Percentiles rank a stretch among this genome's conserved stretches.
Evolutionary conservation across 495 filamentous ascomycete species (phyloP).

Genomic region (Thermochaetoides thermophila): DNA sequence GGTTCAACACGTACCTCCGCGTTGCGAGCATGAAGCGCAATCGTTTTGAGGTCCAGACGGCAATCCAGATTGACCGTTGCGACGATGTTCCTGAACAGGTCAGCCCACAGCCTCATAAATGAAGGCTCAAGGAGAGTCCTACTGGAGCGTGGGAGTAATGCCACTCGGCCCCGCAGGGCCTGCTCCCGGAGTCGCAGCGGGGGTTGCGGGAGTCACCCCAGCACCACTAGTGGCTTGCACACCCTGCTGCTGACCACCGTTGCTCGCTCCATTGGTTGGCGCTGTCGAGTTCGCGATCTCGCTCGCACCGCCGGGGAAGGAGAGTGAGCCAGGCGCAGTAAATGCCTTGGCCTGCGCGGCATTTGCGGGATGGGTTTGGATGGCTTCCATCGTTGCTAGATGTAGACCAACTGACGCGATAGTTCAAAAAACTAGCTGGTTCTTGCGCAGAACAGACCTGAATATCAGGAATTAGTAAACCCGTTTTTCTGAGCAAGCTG

Average conservation of each 20-base stretch:
- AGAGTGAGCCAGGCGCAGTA: conserved; percentile 75
- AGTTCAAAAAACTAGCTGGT: conserved; percentile 3
- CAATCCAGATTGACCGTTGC: conserved; percentile 98
- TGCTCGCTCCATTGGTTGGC: conserved; percentile 31
- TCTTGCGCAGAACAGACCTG: conserved; percentile 13
- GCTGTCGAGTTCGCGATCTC: conserved; percentile 60
- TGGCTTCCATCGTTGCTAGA: conserved; percentile 56
- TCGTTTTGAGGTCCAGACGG: conserved; percentile 96
- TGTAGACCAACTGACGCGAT: conserved; percentile 9
- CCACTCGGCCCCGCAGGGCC: conserved; percentile 60
- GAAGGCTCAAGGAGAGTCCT: conserved; percentile 44
- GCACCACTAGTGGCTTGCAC: conserved; percentile 45
- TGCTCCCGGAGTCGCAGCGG: conserved; percentile 82
- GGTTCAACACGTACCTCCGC: conserved; percentile 44
- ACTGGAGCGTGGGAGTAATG: conserved; percentile 96
- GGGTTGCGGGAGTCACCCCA: conserved; percentile 89
- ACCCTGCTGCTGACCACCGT: conserved; percentile 45
- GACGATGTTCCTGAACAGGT: conserved; percentile 89
- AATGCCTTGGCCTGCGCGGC: conserved; percentile 85
- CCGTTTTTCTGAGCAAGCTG: no score
- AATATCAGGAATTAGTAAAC: no score
- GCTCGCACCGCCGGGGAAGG: conserved; percentile 69
- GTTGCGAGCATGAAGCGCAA: conserved; percentile 94
- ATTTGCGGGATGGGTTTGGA: conserved; percentile 78
- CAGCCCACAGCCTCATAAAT: conserved; percentile 35